Percentiles rank a stretch among this genome's conserved stretches.
These are phyloP conservation scores for Rhizophagus clarus DNA, from an alignment of 192 early-diverging fungal species.

Conservation along the genomic window DNA sequence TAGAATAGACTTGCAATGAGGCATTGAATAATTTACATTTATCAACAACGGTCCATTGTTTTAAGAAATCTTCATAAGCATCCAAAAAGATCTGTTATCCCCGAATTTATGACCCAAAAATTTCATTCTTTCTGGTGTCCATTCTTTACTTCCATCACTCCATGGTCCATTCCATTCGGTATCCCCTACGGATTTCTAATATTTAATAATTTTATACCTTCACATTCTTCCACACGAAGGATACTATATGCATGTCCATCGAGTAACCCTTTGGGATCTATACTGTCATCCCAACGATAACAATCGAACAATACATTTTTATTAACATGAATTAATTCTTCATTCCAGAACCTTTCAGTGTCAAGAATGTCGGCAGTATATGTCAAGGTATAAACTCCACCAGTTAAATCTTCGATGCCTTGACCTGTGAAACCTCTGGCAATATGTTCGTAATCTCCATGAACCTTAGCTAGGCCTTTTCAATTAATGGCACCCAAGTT, in stretches of 20 bases:
- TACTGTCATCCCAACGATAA: conserved; percentile 36
- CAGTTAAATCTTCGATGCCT: conserved; percentile 59
- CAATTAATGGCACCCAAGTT: conserved; percentile 60
- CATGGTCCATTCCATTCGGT: conserved; percentile 54
- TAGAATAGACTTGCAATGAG: conserved; percentile 40
- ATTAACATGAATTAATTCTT: conserved; percentile 54
- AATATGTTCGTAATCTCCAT: conserved; percentile 54
- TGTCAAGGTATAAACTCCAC: conserved; percentile 48
- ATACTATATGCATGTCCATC: conserved; percentile 57
- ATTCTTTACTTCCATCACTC: conserved; percentile 43
- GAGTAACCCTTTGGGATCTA: too few relatives aligned
- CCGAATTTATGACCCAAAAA: conserved; percentile 35
- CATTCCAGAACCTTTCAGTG: conserved; percentile 55
- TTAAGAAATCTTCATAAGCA: conserved; percentile 41
- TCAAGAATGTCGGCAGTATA: conserved; percentile 50
- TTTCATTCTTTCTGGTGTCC: conserved; percentile 40
- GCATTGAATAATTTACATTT: too few relatives aligned
- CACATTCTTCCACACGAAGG: conserved; percentile 50
- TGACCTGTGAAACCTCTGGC: conserved; percentile 47
- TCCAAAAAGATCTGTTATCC: conserved; percentile 44
- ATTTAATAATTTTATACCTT: conserved; percentile 31
- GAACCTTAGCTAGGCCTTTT: conserved; percentile 65
- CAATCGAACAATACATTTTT: conserved; percentile 42
- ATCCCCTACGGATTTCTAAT: conserved; percentile 57
- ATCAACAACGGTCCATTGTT: conserved; percentile 39